Conservation (phyloP, 2,329 filamentous ascomycete species). For the Amauroascus verrucosus region DNA sequence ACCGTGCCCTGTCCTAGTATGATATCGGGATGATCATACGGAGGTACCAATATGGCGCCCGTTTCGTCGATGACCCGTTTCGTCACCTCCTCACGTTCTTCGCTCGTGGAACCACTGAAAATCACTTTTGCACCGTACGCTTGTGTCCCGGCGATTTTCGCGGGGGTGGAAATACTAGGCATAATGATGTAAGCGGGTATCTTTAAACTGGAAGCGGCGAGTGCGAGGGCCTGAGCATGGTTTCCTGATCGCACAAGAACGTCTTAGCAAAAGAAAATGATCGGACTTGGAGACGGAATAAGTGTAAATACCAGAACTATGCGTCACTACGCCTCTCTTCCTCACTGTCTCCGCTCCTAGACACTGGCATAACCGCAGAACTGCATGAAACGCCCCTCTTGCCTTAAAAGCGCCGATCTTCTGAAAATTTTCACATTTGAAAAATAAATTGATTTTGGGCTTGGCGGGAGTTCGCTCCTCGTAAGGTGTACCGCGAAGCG, state of each 20-base stretch:
- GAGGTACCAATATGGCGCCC: conserved; percentile 69
- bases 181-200: conserved; percentile 85
- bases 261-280: background rate
- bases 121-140: conserved; percentile 67
- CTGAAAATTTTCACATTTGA: conserved; percentile 95
- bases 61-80: conserved; percentile 58
- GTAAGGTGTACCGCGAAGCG: conserved; percentile 49
- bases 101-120: conserved; percentile 70
- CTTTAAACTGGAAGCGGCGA: conserved; percentile 63
- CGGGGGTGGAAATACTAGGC: conserved; percentile 73
- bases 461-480: conserved; percentile 48
- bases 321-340: conserved; percentile 69
- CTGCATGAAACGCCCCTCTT: conserved; percentile 78
- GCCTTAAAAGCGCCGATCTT: conserved; percentile 87
- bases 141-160: conserved; percentile 74
- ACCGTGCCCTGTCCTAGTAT: conserved; percentile 89
- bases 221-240: conserved; percentile 83
- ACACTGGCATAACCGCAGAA: conserved; percentile 57
- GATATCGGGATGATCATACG: conserved; percentile 87
- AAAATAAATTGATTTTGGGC: conserved; percentile 65
- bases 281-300: background rate
- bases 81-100: conserved; percentile 71
- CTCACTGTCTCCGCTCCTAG: conserved; percentile 52
- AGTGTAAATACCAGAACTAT: conserved; percentile 61
- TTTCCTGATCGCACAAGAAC: conserved; percentile 54